A percentile compares a stretch with the other conserved stretches of the same genome.
These are phyloP conservation scores for Suillus hirtellus DNA, from an alignment of 768 basidiomycete genomes.

Conservation along the genomic window DNA sequence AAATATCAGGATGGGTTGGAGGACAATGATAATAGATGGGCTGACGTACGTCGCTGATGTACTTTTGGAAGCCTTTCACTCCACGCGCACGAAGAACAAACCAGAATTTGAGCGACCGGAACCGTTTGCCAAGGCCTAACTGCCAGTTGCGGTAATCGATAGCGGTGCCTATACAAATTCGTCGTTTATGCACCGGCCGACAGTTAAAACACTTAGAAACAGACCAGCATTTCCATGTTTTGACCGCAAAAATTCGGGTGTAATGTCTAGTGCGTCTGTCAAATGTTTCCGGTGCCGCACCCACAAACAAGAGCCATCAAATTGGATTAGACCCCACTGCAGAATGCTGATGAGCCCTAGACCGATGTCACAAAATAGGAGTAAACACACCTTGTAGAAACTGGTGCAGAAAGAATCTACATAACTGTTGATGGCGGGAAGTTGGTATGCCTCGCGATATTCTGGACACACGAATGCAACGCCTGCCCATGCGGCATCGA, in stretches of 20 bases:
- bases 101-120: constrained; percentile 90
- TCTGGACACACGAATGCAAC: constrained; percentile 81
- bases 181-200: no score
- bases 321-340: constrained; percentile 89
- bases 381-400: constrained; percentile 73
- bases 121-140: constrained; percentile 81
- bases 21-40: not conserved
- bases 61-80: constrained; percentile 71
- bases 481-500: constrained; percentile 94
- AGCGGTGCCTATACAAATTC: constrained; percentile 55
- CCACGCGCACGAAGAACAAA: constrained; percentile 88
- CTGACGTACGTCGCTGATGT: constrained; percentile 63
- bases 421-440: constrained; percentile 73
- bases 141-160: constrained; percentile 92
- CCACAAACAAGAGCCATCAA: constrained; percentile 81
- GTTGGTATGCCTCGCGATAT: constrained; percentile 55
- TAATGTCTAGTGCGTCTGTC: constrained; percentile 82
- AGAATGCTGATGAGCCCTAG: not conserved
- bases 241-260: constrained; percentile 80
- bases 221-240: constrained; percentile 72
- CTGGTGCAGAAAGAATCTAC: constrained; percentile 86
- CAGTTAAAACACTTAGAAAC: no score
- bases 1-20: not conserved
- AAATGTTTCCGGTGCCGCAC: constrained; percentile 72
- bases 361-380: not conserved